phyloP scores from a whole-genome alignment of 306 rosid species.

The barrel medic (Medicago truncatula) region DNA sequence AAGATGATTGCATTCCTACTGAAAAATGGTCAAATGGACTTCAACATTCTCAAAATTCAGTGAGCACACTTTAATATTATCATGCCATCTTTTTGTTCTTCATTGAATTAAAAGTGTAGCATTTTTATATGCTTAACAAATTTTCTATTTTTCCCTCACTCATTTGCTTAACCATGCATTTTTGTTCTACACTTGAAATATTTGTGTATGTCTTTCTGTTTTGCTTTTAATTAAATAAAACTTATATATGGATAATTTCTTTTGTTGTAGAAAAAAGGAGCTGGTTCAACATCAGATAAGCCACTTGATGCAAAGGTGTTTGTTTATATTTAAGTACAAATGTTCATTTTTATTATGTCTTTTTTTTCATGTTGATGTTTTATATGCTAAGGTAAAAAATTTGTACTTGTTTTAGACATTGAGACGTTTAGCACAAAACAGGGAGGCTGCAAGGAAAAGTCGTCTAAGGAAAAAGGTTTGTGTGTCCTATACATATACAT shows the following conservation, averaged over 20 bases:
- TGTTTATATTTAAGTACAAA: conserved; percentile 10
- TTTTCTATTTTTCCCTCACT: no score
- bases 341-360: not conserved
- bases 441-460: conserved; percentile 98
- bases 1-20: conserved; percentile 54
- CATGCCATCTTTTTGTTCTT: conserved; percentile 15
- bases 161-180: not conserved
- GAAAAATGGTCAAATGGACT: conserved; percentile 49
- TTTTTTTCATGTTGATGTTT: not conserved
- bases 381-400: not conserved
- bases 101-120: conserved; percentile 2
- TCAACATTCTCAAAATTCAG: conserved; percentile 55
- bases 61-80: conserved; percentile 46
- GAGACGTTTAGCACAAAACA: conserved; percentile 94
- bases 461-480: conserved; percentile 85
- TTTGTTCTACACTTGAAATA: not conserved
- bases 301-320: conserved; percentile 91
- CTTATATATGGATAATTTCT: not conserved
- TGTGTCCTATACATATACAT: conserved; percentile 22
- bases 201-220: conserved; percentile 6
- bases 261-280: conserved; percentile 75
- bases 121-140: not conserved
- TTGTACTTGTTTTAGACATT: conserved; percentile 55
- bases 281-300: conserved; percentile 78
- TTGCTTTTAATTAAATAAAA: not conserved